Percentiles rank a stretch among this genome's conserved stretches.
phyloP scores from a whole-genome alignment of 1,284 basidiomycete species.

The Cutaneotrichosporon arboriforme region DNA sequence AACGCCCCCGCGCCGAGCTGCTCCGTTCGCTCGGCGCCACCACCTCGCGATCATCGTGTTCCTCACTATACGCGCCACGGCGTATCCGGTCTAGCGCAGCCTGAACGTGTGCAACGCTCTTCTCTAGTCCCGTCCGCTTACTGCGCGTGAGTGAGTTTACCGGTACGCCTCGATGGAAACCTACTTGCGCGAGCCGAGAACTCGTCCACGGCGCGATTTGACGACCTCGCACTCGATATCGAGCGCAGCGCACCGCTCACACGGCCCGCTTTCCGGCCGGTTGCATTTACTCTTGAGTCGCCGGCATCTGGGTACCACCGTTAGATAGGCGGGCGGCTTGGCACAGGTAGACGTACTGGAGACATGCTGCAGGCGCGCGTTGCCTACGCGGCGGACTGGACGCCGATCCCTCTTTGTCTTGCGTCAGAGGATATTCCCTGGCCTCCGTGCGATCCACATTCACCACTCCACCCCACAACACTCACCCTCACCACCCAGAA shows the following conservation, averaged over 20 bases:
- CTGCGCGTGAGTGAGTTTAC: background rate
- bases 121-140: slow-evolving; percentile 2
- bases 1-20: background rate
- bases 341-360: background rate
- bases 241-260: slow-evolving; percentile 1
- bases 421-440: no score
- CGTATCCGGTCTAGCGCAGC: slow-evolving; percentile 7
- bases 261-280: background rate
- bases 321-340: background rate
- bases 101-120: slow-evolving; percentile 8
- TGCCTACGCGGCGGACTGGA: background rate
- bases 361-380: slow-evolving; percentile 3
- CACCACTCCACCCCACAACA: background rate
- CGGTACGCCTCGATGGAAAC: background rate
- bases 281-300: background rate
- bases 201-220: slow-evolving; percentile 7
- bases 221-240: slow-evolving; percentile 8
- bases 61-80: no score
- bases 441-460: no score
- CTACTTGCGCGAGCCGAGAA: slow-evolving; percentile 2
- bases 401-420: no score
- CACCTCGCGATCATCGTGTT: background rate
- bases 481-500: background rate
- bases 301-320: background rate
- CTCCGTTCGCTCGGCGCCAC: background rate